A percentile compares a stretch with the other conserved stretches of the same genome.
These are phyloP conservation scores for Neurospora pannonica DNA, from an alignment of 495 filamentous ascomycete genomes.

Conservation along the genomic window DNA sequence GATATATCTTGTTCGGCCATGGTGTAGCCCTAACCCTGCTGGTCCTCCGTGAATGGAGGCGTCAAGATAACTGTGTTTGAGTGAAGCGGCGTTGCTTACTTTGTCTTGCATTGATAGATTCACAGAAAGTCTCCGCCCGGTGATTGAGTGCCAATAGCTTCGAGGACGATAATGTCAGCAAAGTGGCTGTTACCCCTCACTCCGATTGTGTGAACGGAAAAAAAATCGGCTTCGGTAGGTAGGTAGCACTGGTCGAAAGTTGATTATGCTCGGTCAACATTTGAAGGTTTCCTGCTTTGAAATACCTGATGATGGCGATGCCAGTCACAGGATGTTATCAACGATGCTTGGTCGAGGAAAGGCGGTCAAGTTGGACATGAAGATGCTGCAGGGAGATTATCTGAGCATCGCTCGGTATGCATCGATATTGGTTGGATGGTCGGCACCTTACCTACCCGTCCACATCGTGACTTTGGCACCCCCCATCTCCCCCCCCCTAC, in stretches of 20 bases:
- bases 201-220: background rate
- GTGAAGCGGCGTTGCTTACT: background rate
- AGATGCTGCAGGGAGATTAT: background rate
- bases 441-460: background rate
- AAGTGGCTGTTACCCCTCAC: background rate
- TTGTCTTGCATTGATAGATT: background rate
- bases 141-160: background rate
- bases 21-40: background rate
- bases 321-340: background rate
- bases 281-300: background rate
- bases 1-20: background rate
- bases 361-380: background rate
- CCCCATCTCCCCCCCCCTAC: background rate
- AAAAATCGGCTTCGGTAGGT: background rate
- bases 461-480: background rate
- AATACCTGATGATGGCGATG: background rate
- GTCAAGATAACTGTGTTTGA: background rate
- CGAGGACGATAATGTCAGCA: background rate
- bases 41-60: background rate
- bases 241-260: background rate
- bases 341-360: background rate
- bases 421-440: background rate
- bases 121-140: background rate
- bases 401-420: background rate
- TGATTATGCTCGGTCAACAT: background rate